Evolutionary conservation across 176 grass and related monocot species (phyloP), one percentile per base, ranked within the genome.

Genomic region (Avena eriantha): DNA sequence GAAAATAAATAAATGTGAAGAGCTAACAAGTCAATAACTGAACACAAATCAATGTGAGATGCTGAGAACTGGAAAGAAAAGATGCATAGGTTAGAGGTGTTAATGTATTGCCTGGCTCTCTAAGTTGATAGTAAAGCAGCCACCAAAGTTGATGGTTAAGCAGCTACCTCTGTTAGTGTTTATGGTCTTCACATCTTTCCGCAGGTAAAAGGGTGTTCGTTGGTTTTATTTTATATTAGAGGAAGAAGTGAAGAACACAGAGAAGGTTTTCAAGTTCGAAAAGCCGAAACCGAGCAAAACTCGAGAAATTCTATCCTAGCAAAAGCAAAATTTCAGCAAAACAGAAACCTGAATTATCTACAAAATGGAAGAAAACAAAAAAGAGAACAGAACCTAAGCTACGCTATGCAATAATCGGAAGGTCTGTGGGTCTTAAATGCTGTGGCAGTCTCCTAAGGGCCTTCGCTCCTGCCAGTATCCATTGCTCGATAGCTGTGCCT

Each of bases 321-420:
- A 59, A 59, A 59, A 59, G 57, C 19, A 59, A 59, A 58, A 59
- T 0, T 59, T 8, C 19, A 59, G 53, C 53, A 56, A 19, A 56
- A 59, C 57, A 59, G 7, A 59, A 22, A 22, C 21, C 57, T 59
- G 57, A 59, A 59, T 21, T 59, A 59, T 59, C 57, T 10, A 59
- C 57, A 59, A 59, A 59, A 59, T 59, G 60, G 60, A 64, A 64
- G 23, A 64, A 64, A 14, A 64, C 57, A 23, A 60, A 60, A 64
- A 26, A 64, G 60, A n/a, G 60, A 64, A 29, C 10, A 4, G 3
- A 64, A 64, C 11, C 60, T 64, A 64, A 64, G 60, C 60, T 56
- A 56, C 7, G 51, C 26, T 26, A 64, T 64, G 10, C 23, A 29
- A 64, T 64, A 8, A 64, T 22, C 12, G 31, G 61, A 65, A 65